These are phyloP conservation scores for Globisporangium canariense DNA, from an alignment of 352 stramenopile genomes.

Conservation along the genomic window DNA sequence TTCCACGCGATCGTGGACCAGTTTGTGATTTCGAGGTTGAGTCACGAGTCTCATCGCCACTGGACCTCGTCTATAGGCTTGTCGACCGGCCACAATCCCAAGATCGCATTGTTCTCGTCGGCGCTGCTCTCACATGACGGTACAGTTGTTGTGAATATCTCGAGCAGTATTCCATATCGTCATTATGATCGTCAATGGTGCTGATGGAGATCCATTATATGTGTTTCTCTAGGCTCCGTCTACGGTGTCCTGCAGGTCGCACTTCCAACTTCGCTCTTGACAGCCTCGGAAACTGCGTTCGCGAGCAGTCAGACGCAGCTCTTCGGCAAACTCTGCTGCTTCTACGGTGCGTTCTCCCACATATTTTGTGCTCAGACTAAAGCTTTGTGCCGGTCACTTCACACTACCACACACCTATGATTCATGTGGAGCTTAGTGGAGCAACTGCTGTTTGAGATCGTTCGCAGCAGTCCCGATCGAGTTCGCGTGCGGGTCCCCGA, in stretches of 20 bases:
- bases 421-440: constrained; percentile 35
- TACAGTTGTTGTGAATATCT: constrained; percentile 11
- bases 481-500: constrained; percentile 39
- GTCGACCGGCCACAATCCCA: constrained; percentile 15
- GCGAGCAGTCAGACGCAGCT: constrained; percentile 19
- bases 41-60: background rate
- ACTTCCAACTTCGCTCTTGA: constrained; percentile 24
- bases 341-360: constrained; percentile 35
- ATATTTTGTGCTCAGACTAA: background rate
- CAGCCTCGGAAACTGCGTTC: background rate
- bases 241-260: constrained; percentile 60
- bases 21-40: constrained; percentile 31
- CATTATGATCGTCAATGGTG: background rate
- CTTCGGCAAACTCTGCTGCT: constrained; percentile 35
- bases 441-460: constrained; percentile 58
- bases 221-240: constrained; percentile 21
- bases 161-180: background rate
- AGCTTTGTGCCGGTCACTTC: too few species aligned
- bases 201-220: background rate
- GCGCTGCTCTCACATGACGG: constrained; percentile 42
- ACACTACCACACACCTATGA: too few species aligned
- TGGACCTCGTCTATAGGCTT: background rate
- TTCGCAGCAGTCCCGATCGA: constrained; percentile 50
- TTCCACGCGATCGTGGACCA: constrained; percentile 73
- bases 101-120: constrained; percentile 37